Conservation (phyloP, 139 green algal genomes). For the Micractinium conductrix region DNA sequence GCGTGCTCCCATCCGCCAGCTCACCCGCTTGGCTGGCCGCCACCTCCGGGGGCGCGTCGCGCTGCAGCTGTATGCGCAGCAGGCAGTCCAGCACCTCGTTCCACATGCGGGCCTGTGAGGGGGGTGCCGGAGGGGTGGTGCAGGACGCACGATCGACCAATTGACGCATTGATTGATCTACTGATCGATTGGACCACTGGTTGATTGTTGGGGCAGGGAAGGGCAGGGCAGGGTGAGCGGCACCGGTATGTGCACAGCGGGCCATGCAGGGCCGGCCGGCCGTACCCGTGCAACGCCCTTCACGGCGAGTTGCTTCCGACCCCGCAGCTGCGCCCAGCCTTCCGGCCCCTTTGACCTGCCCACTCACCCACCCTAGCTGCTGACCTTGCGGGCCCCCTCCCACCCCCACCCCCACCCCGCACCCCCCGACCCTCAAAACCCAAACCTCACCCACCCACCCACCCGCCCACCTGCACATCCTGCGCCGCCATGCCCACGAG, state of each 20-base stretch:
- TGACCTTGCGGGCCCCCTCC: no score
- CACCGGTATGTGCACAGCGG: background rate
- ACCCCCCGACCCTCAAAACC: background rate
- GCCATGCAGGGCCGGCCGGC: no score
- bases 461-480: conserved; percentile 11
- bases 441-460: background rate
- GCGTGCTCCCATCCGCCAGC: background rate
- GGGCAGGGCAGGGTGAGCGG: background rate
- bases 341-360: no score
- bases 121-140: background rate
- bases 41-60: conserved; percentile 49
- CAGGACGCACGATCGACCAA: no score
- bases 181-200: no score
- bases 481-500: conserved; percentile 28
- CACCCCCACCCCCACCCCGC: background rate
- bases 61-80: conserved; percentile 62
- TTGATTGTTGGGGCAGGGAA: background rate
- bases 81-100: conserved; percentile 59
- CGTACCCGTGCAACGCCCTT: no score
- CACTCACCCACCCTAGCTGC: no score
- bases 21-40: conserved; percentile 5
- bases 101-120: conserved; percentile 37
- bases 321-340: no score
- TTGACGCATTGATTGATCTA: no score
- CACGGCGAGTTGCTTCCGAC: no score